Evolutionary conservation across 805 yeast species (phyloP).

Genomic region (Suhomyces emberorum): DNA sequence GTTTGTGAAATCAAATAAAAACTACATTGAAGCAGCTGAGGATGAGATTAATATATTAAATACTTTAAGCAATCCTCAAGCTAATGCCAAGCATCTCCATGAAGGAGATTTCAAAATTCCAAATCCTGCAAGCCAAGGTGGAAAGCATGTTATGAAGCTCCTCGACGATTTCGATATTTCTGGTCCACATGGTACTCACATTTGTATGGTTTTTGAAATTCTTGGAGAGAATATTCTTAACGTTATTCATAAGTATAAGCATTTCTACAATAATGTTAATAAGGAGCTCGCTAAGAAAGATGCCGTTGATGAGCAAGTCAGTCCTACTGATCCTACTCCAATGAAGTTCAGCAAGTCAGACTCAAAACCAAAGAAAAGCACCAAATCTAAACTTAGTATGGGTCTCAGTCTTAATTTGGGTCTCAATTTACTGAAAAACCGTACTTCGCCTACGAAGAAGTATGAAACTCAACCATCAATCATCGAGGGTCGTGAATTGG

Average conservation of each 20-base stretch:
- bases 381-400: slow-evolving; percentile 21
- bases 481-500: not conserved
- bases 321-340: not conserved
- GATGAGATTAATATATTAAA: slow-evolving; percentile 58
- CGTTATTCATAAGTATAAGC: slow-evolving; percentile 46
- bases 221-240: slow-evolving; percentile 58
- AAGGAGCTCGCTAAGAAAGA: slow-evolving; percentile 7
- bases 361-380: slow-evolving; percentile 13
- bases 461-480: not conserved
- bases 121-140: slow-evolving; percentile 7
- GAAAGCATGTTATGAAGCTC: slow-evolving; percentile 45
- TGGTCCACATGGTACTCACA: slow-evolving; percentile 64
- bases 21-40: slow-evolving; percentile 59
- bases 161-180: slow-evolving; percentile 52
- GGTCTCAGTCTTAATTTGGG: slow-evolving; percentile 10
- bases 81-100: slow-evolving; percentile 10
- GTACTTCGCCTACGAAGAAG: not conserved
- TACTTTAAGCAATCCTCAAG: slow-evolving; percentile 22
- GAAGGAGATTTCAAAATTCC: not conserved
- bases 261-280: slow-evolving; percentile 30
- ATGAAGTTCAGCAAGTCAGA: slow-evolving; percentile 19
- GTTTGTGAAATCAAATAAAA: slow-evolving; percentile 52
- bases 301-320: not conserved
- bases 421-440: slow-evolving; percentile 1
- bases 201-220: slow-evolving; percentile 66